Conservation (phyloP, 768 basidiomycete species). For the Lactarius pseudohatsudake region DNA sequence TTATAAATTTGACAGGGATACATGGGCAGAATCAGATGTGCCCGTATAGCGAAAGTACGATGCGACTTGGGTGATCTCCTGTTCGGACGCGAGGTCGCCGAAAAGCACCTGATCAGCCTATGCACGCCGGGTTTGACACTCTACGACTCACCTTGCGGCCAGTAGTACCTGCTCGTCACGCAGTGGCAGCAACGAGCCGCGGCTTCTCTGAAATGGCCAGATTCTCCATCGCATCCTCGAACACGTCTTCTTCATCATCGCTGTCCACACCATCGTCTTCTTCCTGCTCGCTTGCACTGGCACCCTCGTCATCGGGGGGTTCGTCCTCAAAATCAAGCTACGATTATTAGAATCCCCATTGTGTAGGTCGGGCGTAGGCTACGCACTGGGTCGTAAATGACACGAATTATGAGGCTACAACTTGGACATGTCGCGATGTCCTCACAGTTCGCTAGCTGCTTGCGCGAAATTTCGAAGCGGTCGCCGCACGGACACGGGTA, state of each 20-base stretch:
- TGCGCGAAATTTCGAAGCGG: slow-evolving; percentile 90
- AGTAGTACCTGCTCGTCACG: slow-evolving; percentile 27
- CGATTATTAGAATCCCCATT: background rate
- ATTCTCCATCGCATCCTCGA: slow-evolving; percentile 69
- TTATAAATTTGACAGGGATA: background rate
- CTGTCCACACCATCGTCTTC: slow-evolving; percentile 25
- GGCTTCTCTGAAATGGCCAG: slow-evolving; percentile 48
- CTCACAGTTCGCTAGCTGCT: slow-evolving; percentile 84
- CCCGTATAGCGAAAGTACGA: background rate
- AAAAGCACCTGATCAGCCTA: background rate
- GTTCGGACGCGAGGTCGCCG: background rate
- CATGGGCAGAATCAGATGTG: background rate
- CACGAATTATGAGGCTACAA: slow-evolving; percentile 89
- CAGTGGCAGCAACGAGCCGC: slow-evolving; percentile 31
- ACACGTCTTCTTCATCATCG: slow-evolving; percentile 39
- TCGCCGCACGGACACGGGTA: slow-evolving; percentile 98
- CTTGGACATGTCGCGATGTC: slow-evolving; percentile 96
- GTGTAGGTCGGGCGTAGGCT: background rate
- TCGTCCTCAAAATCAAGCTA: slow-evolving; percentile 88
- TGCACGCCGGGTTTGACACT: background rate
- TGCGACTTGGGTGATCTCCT: background rate
- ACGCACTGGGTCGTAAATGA: slow-evolving; percentile 93
- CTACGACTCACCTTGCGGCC: background rate
- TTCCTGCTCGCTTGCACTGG: slow-evolving; percentile 34
- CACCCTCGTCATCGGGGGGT: slow-evolving; percentile 46